These are phyloP conservation scores for Euphorbia lathyris DNA, from an alignment of 345 rosid genomes.

Conservation along the genomic window DNA sequence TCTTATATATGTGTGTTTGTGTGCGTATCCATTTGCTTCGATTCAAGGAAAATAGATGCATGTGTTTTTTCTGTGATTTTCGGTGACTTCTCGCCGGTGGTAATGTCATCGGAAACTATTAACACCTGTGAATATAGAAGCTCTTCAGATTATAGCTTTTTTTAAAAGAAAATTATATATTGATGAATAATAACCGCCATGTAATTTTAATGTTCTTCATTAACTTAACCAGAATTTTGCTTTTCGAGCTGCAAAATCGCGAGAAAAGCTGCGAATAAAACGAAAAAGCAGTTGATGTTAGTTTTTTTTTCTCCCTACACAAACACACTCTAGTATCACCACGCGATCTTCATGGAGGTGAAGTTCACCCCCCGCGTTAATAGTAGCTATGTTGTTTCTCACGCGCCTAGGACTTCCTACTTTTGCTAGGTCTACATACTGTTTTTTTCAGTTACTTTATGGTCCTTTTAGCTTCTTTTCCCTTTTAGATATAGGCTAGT, in stretches of 20 bases:
- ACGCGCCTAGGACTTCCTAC: background rate
- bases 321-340: background rate
- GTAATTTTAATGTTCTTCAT: background rate
- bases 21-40: background rate
- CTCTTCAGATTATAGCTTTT: too few relatives aligned
- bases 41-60: background rate
- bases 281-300: slow-evolving; percentile 26
- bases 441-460: slow-evolving; percentile 2
- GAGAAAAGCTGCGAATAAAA: slow-evolving; percentile 13
- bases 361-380: background rate
- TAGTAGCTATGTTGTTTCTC: background rate
- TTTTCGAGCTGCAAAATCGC: background rate
- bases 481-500: background rate
- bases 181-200: background rate
- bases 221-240: background rate
- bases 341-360: background rate
- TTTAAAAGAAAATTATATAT: background rate
- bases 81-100: background rate
- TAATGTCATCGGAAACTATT: slow-evolving; percentile 2
- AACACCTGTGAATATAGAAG: background rate
- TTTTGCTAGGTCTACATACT: background rate
- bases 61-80: background rate
- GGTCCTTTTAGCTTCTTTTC: background rate
- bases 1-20: background rate
- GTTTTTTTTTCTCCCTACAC: slow-evolving; percentile 1